Evolutionary conservation across 495 filamentous ascomycete genomes (phyloP), one percentile per base, ranked within the genome.

Genomic region (Cercophora sp.): DNA sequence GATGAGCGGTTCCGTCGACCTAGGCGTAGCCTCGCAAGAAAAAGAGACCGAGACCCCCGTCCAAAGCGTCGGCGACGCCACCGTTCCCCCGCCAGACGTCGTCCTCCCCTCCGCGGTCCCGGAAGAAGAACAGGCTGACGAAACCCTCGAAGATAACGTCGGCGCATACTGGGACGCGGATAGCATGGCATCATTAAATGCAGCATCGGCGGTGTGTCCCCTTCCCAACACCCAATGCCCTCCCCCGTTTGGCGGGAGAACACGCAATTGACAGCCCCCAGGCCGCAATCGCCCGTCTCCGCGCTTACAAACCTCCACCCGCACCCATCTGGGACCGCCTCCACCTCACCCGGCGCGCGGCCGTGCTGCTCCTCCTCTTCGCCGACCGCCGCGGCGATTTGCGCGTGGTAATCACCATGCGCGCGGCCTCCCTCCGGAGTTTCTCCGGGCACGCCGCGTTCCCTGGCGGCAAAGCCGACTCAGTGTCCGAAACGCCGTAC

Each of bases 301-400:
- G 87, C 58, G 77, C 82, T 32, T 96, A 85, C 66, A 77, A 76
- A 52, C 77, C 80, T 27, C 78, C 78, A 9, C 76, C 76, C 19
- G 79, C 78, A 57, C 69, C 75, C 18, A 60, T 69, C 54, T 82
- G 78, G 78, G 74, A 79, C 50, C 63, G 64, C 20, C 73, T 91
- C 8, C 89, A 89, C 8, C 62, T 88, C 25, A 80, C 77, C 49
- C 75, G 88, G 40, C 79, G 90, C 18, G 91, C 91, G 18, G 88
- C 91, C 11, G 91, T 96, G 15, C 66, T 96, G 51, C 73, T 96
- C 22, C 79, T 96, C 49, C 80, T 96, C 0, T 96, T 90, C 65
- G 87, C 88, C 26, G 90, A 95, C 63, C 74, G 77, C 15, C 69
- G 75, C 31, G 91, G 91, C 8, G 85, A 92, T 37, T 69, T 96